These are phyloP conservation scores for Suhomyces kilbournensis DNA, from an alignment of 805 yeast species.

Conservation along the genomic window DNA sequence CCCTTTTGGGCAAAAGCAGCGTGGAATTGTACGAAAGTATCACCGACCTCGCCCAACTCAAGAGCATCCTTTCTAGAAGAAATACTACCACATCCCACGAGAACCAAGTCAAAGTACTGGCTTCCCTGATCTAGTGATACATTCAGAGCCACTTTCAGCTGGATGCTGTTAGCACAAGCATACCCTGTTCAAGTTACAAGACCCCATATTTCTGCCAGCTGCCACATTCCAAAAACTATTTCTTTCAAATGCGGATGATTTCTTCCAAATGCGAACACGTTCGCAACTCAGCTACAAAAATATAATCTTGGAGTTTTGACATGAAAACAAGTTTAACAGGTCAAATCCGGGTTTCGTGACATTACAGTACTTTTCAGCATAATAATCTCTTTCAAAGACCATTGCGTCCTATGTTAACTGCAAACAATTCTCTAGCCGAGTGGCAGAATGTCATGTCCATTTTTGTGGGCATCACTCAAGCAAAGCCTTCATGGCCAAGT, in stretches of 20 bases:
- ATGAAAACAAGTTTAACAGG: not conserved
- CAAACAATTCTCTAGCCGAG: not conserved
- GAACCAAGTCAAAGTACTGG: constrained; percentile 52
- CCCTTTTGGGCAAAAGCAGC: constrained; percentile 92
- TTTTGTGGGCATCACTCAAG: not conserved
- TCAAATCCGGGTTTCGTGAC: no score
- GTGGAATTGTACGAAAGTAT: constrained; percentile 81
- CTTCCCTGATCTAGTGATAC: not conserved
- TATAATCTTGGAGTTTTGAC: not conserved
- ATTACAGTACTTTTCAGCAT: no score
- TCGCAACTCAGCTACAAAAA: not conserved
- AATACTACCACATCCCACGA: constrained; percentile 95
- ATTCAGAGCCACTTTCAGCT: not conserved
- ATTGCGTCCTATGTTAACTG: no score
- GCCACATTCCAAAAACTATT: not conserved
- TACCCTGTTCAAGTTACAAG: not conserved
- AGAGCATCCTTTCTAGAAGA: constrained; percentile 80
- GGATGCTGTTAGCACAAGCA: not conserved
- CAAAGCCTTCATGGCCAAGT: constrained; percentile 16
- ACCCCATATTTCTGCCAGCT: not conserved
- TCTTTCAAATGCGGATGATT: no score
- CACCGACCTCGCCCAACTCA: constrained; percentile 92
- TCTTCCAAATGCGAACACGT: not conserved
- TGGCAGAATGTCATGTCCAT: no score
- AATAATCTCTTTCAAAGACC: no score